These are phyloP conservation scores for Fusarium sp. DNA, from an alignment of 2,329 filamentous ascomycete genomes.

Conservation along the genomic window DNA sequence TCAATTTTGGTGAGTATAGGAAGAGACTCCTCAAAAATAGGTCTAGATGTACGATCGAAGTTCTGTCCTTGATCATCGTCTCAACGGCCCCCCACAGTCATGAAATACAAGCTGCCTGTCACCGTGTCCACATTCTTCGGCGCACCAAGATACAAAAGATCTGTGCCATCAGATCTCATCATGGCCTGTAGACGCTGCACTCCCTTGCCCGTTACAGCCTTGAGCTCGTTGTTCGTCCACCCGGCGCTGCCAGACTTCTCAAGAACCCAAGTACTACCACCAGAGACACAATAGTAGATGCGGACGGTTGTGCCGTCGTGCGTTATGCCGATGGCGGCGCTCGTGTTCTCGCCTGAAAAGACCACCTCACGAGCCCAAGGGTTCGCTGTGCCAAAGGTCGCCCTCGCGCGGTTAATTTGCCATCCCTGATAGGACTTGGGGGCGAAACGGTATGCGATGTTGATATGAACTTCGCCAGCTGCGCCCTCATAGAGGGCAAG, in stretches of 20 bases:
- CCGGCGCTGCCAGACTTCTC: slow-evolving; percentile 12
- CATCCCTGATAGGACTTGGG: slow-evolving; percentile 22
- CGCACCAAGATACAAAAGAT: slow-evolving; percentile 22
- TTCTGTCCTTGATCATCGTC: neutral
- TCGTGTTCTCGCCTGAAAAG: slow-evolving; percentile 26
- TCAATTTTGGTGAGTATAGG: too few species aligned
- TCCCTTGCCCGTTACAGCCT: slow-evolving; percentile 7
- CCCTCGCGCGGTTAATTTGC: slow-evolving; percentile 34
- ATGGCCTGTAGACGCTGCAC: slow-evolving; percentile 23
- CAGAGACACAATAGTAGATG: slow-evolving; percentile 36
- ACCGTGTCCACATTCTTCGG: slow-evolving; percentile 25
- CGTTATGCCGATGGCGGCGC: slow-evolving; percentile 30
- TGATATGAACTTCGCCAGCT: slow-evolving; percentile 22
- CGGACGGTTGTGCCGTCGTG: slow-evolving; percentile 31
- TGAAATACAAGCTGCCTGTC: slow-evolving; percentile 26
- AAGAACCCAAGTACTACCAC: slow-evolving; percentile 32
- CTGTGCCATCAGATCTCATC: slow-evolving; percentile 22
- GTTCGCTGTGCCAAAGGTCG: slow-evolving; percentile 17
- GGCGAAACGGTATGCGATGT: slow-evolving; percentile 35
- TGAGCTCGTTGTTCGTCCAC: slow-evolving; percentile 23
- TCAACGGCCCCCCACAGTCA: slow-evolving; percentile 6
- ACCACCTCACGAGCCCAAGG: slow-evolving; percentile 36
- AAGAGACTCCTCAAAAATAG: too few species aligned
- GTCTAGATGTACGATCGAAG: neutral
- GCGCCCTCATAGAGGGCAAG: slow-evolving; percentile 36